Percentiles rank a stretch among this genome's conserved stretches.
These are phyloP conservation scores for Podaxis sp. DNA, from an alignment of 768 basidiomycete species.

Conservation along the genomic window DNA sequence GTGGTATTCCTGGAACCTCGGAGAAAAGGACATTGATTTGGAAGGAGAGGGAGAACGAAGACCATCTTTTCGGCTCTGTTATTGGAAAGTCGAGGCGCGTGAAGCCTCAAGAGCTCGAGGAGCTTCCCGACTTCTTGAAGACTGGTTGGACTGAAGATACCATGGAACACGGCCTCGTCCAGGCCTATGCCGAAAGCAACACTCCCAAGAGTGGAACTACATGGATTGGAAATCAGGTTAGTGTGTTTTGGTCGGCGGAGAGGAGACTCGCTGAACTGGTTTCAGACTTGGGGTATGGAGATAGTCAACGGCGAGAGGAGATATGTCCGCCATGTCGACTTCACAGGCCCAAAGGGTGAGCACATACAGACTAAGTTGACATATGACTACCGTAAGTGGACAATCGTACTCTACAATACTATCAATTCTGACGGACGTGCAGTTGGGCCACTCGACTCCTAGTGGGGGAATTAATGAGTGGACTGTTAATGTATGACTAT, in stretches of 20 bases:
- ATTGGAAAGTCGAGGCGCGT: constrained; percentile 54
- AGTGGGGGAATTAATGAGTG: neutral
- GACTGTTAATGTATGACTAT: constrained; percentile 1
- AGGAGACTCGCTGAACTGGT: neutral
- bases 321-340: constrained; percentile 60
- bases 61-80: constrained; percentile 63
- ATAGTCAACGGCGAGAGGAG: constrained; percentile 57
- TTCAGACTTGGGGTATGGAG: constrained; percentile 64
- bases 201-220: constrained; percentile 57
- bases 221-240: constrained; percentile 69
- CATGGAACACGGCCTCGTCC: constrained; percentile 41
- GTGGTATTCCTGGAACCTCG: constrained; percentile 55
- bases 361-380: constrained; percentile 56
- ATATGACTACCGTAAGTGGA: constrained; percentile 68
- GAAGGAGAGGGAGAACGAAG: constrained; percentile 49
- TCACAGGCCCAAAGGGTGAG: constrained; percentile 59
- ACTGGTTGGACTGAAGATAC: constrained; percentile 42
- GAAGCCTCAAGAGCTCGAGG: constrained; percentile 44
- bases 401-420: no score
- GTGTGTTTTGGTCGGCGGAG: neutral
- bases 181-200: constrained; percentile 55
- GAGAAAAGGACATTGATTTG: constrained; percentile 62
- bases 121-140: constrained; percentile 37
- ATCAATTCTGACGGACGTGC: neutral
- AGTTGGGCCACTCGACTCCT: constrained; percentile 15